Evolutionary conservation across 257 asterid species (phyloP).

Genomic region (Haberlea rhodopensis): DNA sequence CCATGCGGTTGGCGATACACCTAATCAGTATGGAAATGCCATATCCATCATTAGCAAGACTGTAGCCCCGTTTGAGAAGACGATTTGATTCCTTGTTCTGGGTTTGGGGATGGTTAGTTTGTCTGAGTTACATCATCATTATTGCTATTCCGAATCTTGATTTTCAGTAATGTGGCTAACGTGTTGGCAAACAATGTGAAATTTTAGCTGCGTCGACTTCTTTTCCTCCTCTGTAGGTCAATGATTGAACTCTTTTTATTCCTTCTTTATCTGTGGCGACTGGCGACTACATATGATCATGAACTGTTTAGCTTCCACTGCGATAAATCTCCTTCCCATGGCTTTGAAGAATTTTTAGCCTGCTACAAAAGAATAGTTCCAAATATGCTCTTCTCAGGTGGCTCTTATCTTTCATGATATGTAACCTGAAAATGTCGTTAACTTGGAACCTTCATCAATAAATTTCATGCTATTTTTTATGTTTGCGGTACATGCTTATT

Average conservation of each 20-base stretch:
- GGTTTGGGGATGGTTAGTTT: constrained; percentile 83
- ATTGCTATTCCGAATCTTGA: not conserved
- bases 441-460: not conserved
- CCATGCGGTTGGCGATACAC: constrained; percentile 56
- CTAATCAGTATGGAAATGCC: constrained; percentile 80
- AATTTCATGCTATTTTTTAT: not conserved
- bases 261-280: constrained; percentile 18
- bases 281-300: constrained; percentile 68
- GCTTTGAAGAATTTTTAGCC: constrained; percentile 77
- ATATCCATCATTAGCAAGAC: constrained; percentile 79
- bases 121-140: not conserved
- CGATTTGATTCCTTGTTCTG: constrained; percentile 81
- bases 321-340: constrained; percentile 76
- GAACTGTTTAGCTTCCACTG: constrained; percentile 76
- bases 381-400: constrained; percentile 65
- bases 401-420: constrained; percentile 16
- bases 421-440: constrained; percentile 11
- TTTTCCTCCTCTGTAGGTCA: constrained; percentile 17
- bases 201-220: not conserved
- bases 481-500: constrained; percentile 4
- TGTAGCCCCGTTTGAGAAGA: constrained; percentile 84
- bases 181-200: constrained; percentile 5
- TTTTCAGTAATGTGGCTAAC: constrained; percentile 4
- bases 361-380: constrained; percentile 70
- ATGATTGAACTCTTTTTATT: constrained; percentile 23